These are phyloP conservation scores for Wickerhamiella musiphila DNA, from an alignment of 805 yeast genomes.

Conservation along the genomic window DNA sequence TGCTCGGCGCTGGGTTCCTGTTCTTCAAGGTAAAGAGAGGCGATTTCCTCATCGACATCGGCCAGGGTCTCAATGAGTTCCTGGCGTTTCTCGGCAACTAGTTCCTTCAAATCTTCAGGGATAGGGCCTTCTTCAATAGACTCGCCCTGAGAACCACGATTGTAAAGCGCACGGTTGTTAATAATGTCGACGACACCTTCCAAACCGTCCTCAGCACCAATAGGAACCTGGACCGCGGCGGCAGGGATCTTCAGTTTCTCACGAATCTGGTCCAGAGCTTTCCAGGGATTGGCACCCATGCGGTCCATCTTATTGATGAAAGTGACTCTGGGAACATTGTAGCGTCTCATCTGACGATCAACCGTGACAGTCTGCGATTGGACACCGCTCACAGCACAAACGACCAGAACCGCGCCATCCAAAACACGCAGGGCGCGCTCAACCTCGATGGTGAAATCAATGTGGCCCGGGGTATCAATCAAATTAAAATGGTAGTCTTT, in stretches of 20 bases:
- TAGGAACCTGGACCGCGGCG: constrained; percentile 96
- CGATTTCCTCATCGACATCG: constrained; percentile 95
- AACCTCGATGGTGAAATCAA: constrained; percentile 96
- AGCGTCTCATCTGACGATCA: constrained; percentile 96
- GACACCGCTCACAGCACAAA: constrained; percentile 96
- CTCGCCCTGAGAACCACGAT: constrained; percentile 69
- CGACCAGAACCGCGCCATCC: constrained; percentile 96
- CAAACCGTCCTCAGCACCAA: constrained; percentile 76
- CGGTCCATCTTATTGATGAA: constrained; percentile 98
- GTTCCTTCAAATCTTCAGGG: constrained; percentile 62
- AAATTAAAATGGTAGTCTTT: constrained; percentile 71
- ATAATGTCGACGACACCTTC: constrained; percentile 85
- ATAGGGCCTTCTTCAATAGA: constrained; percentile 41
- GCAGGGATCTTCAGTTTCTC: constrained; percentile 78
- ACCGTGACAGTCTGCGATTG: constrained; percentile 98
- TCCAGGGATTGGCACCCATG: constrained; percentile 97
- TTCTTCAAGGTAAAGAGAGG: constrained; percentile 83
- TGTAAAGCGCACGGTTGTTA: constrained; percentile 70
- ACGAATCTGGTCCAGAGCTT: constrained; percentile 82
- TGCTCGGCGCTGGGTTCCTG: constrained; percentile 71
- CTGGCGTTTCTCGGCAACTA: constrained; percentile 82
- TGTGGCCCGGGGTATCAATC: constrained; percentile 98
- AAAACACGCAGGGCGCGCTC: constrained; percentile 96
- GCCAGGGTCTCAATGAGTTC: constrained; percentile 84
- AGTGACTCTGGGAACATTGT: constrained; percentile 90